A percentile compares a stretch with the other conserved stretches of the same genome.
These are phyloP conservation scores for Vitis amurensis DNA, from an alignment of 164 flowering plant species.

Conservation along the genomic window DNA sequence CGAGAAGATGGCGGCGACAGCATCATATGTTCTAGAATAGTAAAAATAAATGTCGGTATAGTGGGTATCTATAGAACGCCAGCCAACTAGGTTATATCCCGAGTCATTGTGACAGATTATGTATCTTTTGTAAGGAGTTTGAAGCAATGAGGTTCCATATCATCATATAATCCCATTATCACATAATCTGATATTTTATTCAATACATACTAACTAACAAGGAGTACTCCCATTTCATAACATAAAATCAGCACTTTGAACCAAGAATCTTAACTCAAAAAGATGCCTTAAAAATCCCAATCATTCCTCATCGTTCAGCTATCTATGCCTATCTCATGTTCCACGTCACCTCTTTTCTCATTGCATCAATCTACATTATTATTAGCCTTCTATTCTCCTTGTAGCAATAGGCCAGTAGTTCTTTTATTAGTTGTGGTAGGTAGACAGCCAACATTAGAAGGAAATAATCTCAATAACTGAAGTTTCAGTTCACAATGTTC, in stretches of 20 bases:
- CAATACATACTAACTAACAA: background rate
- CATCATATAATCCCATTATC: background rate
- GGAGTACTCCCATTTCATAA: background rate
- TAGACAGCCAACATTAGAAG: no score
- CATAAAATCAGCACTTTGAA: background rate
- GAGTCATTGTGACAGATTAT: constrained; percentile 2
- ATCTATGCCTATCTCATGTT: no score
- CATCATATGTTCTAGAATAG: constrained; percentile 3
- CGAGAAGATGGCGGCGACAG: background rate
- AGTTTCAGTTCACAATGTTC: no score
- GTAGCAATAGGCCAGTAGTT: no score
- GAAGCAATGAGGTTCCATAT: background rate
- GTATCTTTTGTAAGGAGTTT: constrained; percentile 1
- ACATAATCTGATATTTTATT: background rate
- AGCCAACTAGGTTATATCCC: background rate
- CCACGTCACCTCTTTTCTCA: no score
- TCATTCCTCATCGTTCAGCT: no score
- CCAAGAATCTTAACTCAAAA: no score
- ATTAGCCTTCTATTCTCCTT: no score
- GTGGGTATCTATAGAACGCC: constrained; percentile 2
- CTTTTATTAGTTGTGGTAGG: no score
- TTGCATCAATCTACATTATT: no score
- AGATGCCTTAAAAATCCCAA: no score
- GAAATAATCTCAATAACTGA: no score
- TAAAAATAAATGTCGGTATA: constrained; percentile 2